Evolutionary conservation across 2,329 filamentous ascomycete species (phyloP), one percentile per base, ranked within the genome.

Genomic region (Rosellinia necatrix): DNA sequence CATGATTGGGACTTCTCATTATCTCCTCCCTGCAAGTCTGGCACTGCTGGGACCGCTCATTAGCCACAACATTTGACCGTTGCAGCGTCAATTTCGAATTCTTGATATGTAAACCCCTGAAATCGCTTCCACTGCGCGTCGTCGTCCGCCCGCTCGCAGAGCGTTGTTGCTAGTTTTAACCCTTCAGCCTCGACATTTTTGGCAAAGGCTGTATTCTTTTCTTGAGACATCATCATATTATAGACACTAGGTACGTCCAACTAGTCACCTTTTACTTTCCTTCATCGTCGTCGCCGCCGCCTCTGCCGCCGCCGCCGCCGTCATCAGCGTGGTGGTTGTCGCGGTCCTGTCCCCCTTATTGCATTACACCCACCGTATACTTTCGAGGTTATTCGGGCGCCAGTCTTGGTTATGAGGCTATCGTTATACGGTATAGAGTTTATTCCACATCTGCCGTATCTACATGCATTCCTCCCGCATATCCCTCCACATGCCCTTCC

Each of bases 101-200:
- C 52, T 19, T 44, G 57, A 59, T 46, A 59, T 56, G 52, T 53
- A 53, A 59, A 44, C 49, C 49, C 52, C 53, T 57, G 53, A 53
- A n/a, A 51, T 37, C 35, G 56, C 38, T 37, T 41, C 32, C 30
- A 42, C 40, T 15, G 30, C 27, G 19, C 15, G 27, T 25, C 44
- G 35, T 52, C 49, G 40, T 41, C 37, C 35, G 52, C 44, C 30
- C 46, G 6, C 35, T 46, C 42, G 38, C 37, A 40, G 50, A 47
- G 44, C 43, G 38, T 22, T 19, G n/a, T 49, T 40, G 27, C 37
- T 42, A 15, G 43, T 38, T n/a, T 38, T 24, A 6, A 30, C 24
- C 34, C n/a, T 50, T 25, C 7, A 30, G 30, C 34, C n/a, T 50
- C 32, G 10, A 43, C 30, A 30, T 6, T 29, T 27, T 15, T 4